Percentiles rank a stretch among this genome's conserved stretches.
phyloP scores from a whole-genome alignment of 345 rosid genomes.

The Arabis hirsuta region DNA sequence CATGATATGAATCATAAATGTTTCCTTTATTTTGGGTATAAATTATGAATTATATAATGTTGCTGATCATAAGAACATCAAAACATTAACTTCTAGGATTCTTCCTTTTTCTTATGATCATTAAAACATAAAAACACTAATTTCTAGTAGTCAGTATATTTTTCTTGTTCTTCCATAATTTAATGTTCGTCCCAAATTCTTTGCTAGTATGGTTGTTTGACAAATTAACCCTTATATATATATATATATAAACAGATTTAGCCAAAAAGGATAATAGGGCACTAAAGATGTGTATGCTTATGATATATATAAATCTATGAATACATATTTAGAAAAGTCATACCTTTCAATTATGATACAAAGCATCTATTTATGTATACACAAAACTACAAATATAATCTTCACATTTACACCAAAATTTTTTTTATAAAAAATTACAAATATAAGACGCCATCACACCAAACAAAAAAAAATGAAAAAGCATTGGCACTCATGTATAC shows the following conservation, averaged over 20 bases:
- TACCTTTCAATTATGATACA: neutral
- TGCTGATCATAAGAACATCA: constrained; percentile 4
- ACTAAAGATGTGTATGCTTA: too few relatives aligned
- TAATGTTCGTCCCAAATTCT: neutral
- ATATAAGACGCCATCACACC: neutral
- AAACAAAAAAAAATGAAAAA: neutral
- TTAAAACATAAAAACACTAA: neutral
- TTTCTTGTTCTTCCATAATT: neutral
- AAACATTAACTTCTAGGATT: neutral
- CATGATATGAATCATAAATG: too few relatives aligned
- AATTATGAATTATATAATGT: neutral
- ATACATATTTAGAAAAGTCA: neutral
- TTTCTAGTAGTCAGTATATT: neutral
- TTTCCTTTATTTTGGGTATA: too few relatives aligned
- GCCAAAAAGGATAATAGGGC: neutral
- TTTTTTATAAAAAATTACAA: too few relatives aligned
- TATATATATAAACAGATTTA: neutral
- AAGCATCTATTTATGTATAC: neutral
- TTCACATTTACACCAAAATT: too few relatives aligned
- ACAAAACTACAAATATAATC: neutral
- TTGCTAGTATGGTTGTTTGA: neutral
- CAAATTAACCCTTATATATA: too few relatives aligned
- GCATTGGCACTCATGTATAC: neutral
- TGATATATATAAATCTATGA: neutral
- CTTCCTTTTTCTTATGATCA: neutral